These are phyloP conservation scores for Arthrinium phaeospermum DNA, from an alignment of 2,329 filamentous ascomycete genomes.

Conservation along the genomic window DNA sequence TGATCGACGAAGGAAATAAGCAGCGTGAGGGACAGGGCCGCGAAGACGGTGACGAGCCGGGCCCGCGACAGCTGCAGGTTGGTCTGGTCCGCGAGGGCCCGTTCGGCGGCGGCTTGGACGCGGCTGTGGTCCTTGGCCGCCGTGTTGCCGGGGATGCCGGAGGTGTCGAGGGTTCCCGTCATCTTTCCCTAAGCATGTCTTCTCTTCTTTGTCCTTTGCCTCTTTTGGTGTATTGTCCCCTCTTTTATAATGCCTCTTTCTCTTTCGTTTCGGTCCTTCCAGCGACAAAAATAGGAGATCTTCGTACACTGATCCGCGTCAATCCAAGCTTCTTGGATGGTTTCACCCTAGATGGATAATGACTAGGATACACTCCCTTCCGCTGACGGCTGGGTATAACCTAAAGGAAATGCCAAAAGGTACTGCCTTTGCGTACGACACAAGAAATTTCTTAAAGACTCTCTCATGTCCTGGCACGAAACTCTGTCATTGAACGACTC, in stretches of 20 bases:
- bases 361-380: background rate
- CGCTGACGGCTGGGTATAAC: background rate
- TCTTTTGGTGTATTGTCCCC: background rate
- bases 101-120: background rate
- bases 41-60: slow-evolving; percentile 38
- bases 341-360: background rate
- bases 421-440: no score
- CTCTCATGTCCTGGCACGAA: no score
- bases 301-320: background rate
- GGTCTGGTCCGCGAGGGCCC: background rate
- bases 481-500: background rate
- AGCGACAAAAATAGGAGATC: no score
- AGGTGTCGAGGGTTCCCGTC: background rate
- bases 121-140: background rate
- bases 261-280: background rate
- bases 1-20: slow-evolving; percentile 46
- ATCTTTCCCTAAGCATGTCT: background rate
- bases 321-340: background rate
- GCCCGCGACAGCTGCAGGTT: slow-evolving; percentile 36
- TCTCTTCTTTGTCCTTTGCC: background rate
- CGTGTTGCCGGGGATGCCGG: background rate
- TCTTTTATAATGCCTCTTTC: background rate
- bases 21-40: slow-evolving; percentile 37
- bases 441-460: no score
- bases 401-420: background rate